Conservation (phyloP, 1,284 basidiomycete genomes). For the Austroboletus niveus region DNA sequence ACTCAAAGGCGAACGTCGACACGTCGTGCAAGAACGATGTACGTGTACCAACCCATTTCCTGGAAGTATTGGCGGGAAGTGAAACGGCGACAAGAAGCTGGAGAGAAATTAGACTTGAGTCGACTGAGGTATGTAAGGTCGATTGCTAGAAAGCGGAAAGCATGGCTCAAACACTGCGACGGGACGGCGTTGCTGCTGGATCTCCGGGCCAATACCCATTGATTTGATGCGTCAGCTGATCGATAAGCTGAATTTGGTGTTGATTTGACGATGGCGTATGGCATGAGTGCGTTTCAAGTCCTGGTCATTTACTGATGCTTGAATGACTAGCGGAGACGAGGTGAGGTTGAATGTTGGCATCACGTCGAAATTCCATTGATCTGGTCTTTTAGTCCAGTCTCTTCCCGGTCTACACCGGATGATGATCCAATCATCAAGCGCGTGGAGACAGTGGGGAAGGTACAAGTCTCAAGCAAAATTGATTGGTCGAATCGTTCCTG, state of each 20-base stretch:
- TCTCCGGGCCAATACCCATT: conserved; percentile 65
- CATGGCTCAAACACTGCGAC: background rate
- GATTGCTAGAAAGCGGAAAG: background rate
- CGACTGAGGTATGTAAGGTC: conserved; percentile 48
- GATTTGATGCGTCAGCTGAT: conserved; percentile 75
- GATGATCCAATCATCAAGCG: conserved; percentile 62
- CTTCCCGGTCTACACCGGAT: conserved; percentile 68
- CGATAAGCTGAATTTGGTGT: conserved; percentile 56
- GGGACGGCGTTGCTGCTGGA: conserved; percentile 83
- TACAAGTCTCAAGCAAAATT: conserved; percentile 75
- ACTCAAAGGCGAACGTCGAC: conserved; percentile 64
- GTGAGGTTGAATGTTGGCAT: conserved; percentile 23
- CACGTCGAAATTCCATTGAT: background rate
- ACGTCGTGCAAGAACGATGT: conserved; percentile 65
- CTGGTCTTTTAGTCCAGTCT: conserved; percentile 58
- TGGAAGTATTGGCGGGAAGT: conserved; percentile 69
- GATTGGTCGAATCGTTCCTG: conserved; percentile 58
- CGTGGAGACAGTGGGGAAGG: conserved; percentile 76
- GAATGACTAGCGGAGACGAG: conserved; percentile 55
- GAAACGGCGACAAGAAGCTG: conserved; percentile 47
- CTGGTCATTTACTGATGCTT: conserved; percentile 18
- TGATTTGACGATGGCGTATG: conserved; percentile 76
- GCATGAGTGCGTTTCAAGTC: conserved; percentile 64
- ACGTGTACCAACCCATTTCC: conserved; percentile 86
- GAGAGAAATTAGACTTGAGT: conserved; percentile 47